A percentile compares a stretch with the other conserved stretches of the same genome.
Evolutionary conservation across 306 rosid species (phyloP).

Genomic region (Spatholobus suberectus): DNA sequence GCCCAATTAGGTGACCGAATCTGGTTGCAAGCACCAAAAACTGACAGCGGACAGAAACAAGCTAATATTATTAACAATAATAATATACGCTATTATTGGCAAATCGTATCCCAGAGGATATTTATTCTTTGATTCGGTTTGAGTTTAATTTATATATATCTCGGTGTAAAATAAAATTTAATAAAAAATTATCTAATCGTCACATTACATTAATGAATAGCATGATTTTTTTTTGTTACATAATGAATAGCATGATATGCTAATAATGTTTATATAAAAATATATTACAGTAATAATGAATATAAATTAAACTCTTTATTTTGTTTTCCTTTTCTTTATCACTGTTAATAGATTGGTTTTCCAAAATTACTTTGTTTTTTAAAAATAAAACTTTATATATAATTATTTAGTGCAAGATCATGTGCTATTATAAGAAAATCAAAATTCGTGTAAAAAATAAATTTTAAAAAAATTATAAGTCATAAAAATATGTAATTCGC

Average conservation of each 20-base stretch:
- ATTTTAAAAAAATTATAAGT: neutral
- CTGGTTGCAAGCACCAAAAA: neutral
- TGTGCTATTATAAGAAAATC: neutral
- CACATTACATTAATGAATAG: too few relatives aligned
- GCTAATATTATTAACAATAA: neutral
- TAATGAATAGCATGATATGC: too few relatives aligned
- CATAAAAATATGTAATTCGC: neutral
- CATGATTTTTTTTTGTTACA: too few relatives aligned
- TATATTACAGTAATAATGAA: too few relatives aligned
- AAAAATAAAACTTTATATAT: neutral
- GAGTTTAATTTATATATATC: too few relatives aligned
- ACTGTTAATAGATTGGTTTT: neutral
- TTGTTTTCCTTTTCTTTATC: neutral
- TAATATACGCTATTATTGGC: too few relatives aligned
- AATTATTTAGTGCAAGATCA: neutral
- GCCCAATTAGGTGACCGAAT: slow-evolving; percentile 29
- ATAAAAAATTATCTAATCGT: too few relatives aligned
- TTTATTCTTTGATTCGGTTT: too few relatives aligned
- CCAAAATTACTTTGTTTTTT: too few relatives aligned
- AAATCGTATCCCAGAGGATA: too few relatives aligned
- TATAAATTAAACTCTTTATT: neutral
- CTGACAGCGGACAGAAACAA: neutral
- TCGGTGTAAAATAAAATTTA: too few relatives aligned
- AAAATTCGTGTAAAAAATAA: neutral
- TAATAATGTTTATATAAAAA: too few relatives aligned